Evolutionary conservation across 73 alveolate genomes (phyloP).

Genomic region (Diophrys sp.): DNA sequence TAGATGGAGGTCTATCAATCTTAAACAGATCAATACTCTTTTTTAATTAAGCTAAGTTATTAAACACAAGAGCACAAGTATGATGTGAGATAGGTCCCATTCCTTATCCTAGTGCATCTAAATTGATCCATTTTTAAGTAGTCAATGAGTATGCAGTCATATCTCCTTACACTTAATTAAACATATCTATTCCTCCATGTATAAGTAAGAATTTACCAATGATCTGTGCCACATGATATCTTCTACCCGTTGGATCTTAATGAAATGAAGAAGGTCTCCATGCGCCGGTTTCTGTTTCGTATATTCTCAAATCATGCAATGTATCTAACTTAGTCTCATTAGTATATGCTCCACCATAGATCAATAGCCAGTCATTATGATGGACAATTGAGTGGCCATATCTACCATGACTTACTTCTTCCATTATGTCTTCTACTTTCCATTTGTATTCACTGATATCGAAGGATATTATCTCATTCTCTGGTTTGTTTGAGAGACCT

Average conservation of each 20-base stretch:
- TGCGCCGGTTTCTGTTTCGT: neutral
- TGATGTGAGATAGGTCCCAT: constrained; percentile 29
- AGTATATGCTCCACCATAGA: neutral
- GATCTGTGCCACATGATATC: constrained; percentile 27
- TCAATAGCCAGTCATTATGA: neutral
- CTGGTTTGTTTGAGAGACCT: neutral
- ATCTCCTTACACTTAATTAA: constrained; percentile 14
- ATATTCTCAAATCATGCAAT: neutral
- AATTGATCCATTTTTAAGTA: constrained; percentile 29
- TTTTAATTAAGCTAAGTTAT: constrained; percentile 10
- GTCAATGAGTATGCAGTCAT: constrained; percentile 19
- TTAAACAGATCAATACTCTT: constrained; percentile 19
- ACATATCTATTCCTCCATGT: constrained; percentile 30
- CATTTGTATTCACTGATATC: neutral
- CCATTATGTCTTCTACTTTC: neutral
- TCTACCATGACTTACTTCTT: neutral
- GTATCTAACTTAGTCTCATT: neutral
- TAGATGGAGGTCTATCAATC: constrained; percentile 15
- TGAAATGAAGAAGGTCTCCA: neutral
- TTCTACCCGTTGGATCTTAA: neutral
- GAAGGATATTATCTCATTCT: too few species aligned
- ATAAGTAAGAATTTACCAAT: constrained; percentile 29
- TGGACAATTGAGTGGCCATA: neutral
- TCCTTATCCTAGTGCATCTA: constrained; percentile 30
- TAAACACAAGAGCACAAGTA: constrained; percentile 22